A percentile compares a stretch with the other conserved stretches of the same genome.
These are phyloP conservation scores for Trichoderma cornu-damae DNA, from an alignment of 2,329 filamentous ascomycete species.

Conservation along the genomic window DNA sequence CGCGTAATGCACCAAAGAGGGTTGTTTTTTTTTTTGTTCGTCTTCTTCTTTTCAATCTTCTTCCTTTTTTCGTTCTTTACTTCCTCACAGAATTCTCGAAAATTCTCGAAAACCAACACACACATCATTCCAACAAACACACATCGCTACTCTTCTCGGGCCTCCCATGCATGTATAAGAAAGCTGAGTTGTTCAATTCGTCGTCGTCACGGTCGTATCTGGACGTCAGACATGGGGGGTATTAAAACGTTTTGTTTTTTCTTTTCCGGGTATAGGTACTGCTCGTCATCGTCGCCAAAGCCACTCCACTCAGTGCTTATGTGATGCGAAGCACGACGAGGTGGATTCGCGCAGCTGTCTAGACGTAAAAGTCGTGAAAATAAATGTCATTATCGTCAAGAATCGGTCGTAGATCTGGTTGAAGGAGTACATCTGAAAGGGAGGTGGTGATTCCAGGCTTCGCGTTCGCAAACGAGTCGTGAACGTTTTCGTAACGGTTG, in stretches of 20 bases:
- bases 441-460: slow-evolving; percentile 29
- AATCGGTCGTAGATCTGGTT: slow-evolving; percentile 35
- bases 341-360: slow-evolving; percentile 39
- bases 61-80: background rate
- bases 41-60: background rate
- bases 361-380: slow-evolving; percentile 43
- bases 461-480: slow-evolving; percentile 29
- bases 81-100: background rate
- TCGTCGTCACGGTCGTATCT: slow-evolving; percentile 34
- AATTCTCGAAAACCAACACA: background rate
- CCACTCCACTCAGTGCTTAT: slow-evolving; percentile 31
- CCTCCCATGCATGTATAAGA: slow-evolving; percentile 16
- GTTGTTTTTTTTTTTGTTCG: too few species aligned
- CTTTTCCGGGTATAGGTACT: slow-evolving; percentile 36
- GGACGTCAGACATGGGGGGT: slow-evolving; percentile 35
- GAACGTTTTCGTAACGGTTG: slow-evolving; percentile 36
- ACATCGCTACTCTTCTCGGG: slow-evolving; percentile 9
- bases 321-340: slow-evolving; percentile 29
- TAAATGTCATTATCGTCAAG: slow-evolving; percentile 44
- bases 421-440: slow-evolving; percentile 30
- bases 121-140: slow-evolving; percentile 17
- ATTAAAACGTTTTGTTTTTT: slow-evolving; percentile 28
- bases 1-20: background rate
- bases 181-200: slow-evolving; percentile 23
- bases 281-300: slow-evolving; percentile 36